Evolutionary conservation across 257 asterid genomes (phyloP), one percentile per base, ranked within the genome.

Genomic region (Mitragyna speciosa): DNA sequence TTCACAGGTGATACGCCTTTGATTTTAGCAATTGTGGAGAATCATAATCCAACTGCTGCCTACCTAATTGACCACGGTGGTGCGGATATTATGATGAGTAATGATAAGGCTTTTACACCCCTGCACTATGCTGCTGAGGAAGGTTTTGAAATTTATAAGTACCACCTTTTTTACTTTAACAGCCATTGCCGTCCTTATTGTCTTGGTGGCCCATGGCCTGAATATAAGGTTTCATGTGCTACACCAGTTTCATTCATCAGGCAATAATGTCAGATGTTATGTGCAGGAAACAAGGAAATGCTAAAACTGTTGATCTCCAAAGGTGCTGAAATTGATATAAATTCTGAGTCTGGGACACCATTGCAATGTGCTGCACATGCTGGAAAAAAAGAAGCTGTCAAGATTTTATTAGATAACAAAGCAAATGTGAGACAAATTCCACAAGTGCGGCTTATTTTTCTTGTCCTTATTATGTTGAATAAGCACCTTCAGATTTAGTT

Each of bases 1-100:
- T 28, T 54, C 49, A 39, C 84, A 82, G 86, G 86, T 26, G 33
- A 69, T 2, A 85, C 84, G 19, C 81, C 86, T 70, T 75, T 85
- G 78, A n/a, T 20, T 41, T 58, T 30, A 28, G 86, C 88, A 48
- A 41, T 75, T 43, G 8, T 26, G 63, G n/a, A 26, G 47, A 58
- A 64, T 31, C 61, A 43, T 43, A 47, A 15, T 10, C 67, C 31
- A 6, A 80, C 85, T 31, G 56, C 82, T 3, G 6, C 3, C 16
- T 73, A n/a, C 78, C 85, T 85, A 11, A 45, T 83, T 45, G 67
- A 77, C 17, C 28, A 48, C 36, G 88, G 83, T 68, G 84, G 83
- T 73, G 84, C 86, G 0, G 78, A 77, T 52, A 65, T 74, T 43
- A 74, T 41, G 31, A 68, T 17, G 11, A 70, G 73, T 0, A 70